These are phyloP conservation scores for Monilinia fructicola DNA, from an alignment of 2,329 filamentous ascomycete species.

Conservation along the genomic window DNA sequence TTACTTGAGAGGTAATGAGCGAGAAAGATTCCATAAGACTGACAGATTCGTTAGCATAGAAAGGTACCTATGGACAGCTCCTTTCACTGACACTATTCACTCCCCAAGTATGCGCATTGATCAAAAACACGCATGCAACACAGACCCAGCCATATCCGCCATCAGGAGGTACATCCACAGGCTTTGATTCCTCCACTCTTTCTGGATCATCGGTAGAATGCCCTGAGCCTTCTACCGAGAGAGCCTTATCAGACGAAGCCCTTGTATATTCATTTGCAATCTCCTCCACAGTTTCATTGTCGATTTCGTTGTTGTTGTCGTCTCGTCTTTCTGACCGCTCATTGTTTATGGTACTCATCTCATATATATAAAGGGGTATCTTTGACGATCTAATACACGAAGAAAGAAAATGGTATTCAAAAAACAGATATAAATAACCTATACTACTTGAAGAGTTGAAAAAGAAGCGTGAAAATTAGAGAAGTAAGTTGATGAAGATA, in stretches of 20 bases:
- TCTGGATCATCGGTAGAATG: neutral
- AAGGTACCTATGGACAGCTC: neutral
- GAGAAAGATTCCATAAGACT: conserved; percentile 72
- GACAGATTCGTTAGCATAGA: conserved; percentile 19
- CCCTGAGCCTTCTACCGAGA: neutral
- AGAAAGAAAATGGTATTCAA: neutral
- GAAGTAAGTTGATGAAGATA: neutral
- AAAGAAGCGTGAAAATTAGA: neutral
- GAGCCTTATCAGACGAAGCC: neutral
- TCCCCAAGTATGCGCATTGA: conserved; percentile 51
- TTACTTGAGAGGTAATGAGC: conserved; percentile 69
- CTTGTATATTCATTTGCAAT: neutral
- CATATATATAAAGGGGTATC: neutral
- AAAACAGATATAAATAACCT: neutral
- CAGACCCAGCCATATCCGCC: conserved; percentile 60
- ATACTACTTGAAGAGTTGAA: conserved; percentile 2
- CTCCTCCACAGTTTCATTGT: neutral
- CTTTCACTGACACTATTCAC: conserved; percentile 39
- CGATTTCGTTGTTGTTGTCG: conserved; percentile 11
- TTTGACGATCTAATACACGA: neutral
- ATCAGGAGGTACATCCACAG: conserved; percentile 48
- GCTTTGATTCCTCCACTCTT: conserved; percentile 12
- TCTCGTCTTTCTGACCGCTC: conserved; percentile 5
- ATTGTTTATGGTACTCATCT: conserved; percentile 11
- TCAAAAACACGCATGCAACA: conserved; percentile 46